Base-by-base conservation (phyloP, 2,329 filamentous ascomycete genomes). In the Apiospora koreana region DNA sequence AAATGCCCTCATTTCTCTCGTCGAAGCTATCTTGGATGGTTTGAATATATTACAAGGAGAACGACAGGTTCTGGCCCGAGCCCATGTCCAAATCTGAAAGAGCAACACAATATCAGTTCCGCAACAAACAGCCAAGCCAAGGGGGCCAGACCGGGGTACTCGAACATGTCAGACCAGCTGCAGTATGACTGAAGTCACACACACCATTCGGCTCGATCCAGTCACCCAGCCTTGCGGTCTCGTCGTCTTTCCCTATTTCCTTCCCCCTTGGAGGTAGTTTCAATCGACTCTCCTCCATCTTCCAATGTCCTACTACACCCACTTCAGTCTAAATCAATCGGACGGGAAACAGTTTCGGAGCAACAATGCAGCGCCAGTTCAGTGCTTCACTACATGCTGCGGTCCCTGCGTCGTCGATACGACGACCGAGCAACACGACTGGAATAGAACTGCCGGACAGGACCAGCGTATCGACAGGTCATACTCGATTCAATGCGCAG, bases 401-500 rank as follows among this genome's bases (percentile, higher is more conserved):
- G 25, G 48, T 18, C 5, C 23, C 48, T 54, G 48, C 5, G 48
- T 54, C 25, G 12, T 54, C 48, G 14, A 54, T 28, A 31, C 12
- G 48, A 31, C 25, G 48, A 31, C 48, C 48, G 3, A 54, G 48
- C 28, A 28, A 54, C 4, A 31, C 48, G 18, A 54, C 25, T 2
- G 48, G 48, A 23, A 31, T 54, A 14, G 48, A 54, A 25, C 14
- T 54, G 25, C 48, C 25, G 25, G 48, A 54, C 25, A 54, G 48
- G 48, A 31, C 48, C 28, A 54, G 48, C 25, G 48, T 31, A 31
- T 68, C 69, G 28, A 66, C 70, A n/a, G 68, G 64, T 25, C 68
- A 73, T 31, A 73, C 76, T 16, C 68, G 72, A 12, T 69, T 76
- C 45, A 68, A 71, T 14, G 70, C 71, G 18, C 77, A 80, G 65